Evolutionary conservation across 169 alveolate genomes (phyloP).

Genomic region (Cryptosporidium ubiquitum): DNA sequence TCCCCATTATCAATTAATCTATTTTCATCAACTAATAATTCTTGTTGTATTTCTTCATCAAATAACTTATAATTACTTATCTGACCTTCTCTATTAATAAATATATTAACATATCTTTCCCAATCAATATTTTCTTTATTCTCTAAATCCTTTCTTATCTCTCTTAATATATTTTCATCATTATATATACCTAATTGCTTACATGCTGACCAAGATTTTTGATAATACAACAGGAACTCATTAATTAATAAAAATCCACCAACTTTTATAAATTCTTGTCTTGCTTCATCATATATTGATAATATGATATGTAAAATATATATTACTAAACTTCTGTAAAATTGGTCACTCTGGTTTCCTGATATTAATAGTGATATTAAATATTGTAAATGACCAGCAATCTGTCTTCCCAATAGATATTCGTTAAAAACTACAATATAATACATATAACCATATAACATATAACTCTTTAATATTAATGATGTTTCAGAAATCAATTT

Average conservation of each 20-base stretch:
- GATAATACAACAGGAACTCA: conserved; percentile 7
- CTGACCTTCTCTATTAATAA: conserved; percentile 3
- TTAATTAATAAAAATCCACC: conserved; percentile 36
- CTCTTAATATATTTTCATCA: background rate
- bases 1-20: background rate
- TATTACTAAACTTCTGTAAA: background rate
- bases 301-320: conserved; percentile 41
- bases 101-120: conserved; percentile 29
- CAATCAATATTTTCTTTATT: background rate
- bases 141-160: background rate
- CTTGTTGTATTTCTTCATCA: background rate
- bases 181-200: conserved; percentile 46
- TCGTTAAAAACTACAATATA: conserved; percentile 34
- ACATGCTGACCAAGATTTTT: conserved; percentile 31
- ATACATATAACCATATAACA: conserved; percentile 44
- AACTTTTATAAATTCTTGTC: conserved; percentile 32
- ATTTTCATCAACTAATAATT: background rate
- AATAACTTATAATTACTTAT: conserved; percentile 13
- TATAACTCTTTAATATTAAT: conserved; percentile 15
- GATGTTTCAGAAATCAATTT: conserved; percentile 34
- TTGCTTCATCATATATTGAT: conserved; percentile 22
- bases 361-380: background rate
- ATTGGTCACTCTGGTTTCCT: conserved; percentile 7
- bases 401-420: conserved; percentile 29
- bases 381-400: conserved; percentile 34